Evolutionary conservation across 495 filamentous ascomycete genomes (phyloP), one percentile per base, ranked within the genome.

Genomic region (Glarea lozoyensis): DNA sequence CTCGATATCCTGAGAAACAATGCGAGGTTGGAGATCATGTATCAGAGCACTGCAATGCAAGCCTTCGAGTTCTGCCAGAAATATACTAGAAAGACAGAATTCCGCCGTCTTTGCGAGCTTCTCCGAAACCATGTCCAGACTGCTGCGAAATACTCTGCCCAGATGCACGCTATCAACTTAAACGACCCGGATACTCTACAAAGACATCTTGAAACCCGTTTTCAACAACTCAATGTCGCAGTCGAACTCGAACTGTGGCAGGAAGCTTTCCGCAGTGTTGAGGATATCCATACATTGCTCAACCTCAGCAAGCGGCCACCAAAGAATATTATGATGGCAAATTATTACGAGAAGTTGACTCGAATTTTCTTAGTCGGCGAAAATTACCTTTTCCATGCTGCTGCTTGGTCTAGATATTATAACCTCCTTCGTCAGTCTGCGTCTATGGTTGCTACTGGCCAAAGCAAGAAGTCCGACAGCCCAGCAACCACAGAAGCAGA

Each of bases 321-420:
- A n/a, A 96, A 96, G 81, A 95, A 96, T 63, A 75, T 95, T 50
- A 96, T 97, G 89, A 98, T 98, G 92, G 92, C 93, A 63, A 98
- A 97, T 68, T 98, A 98, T 78, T 98, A 97, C 67, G 93, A 98
- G 73, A 95, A 96, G 67, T 76, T 98, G 39, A 94, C 92, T 27
- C 80, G 88, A 36, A 98, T 98, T 60, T 98, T 98, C 73, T 77
- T 98, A 29, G 93, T 97, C 51, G 93, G 89, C 63, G 93, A 95
- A 69, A 98, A 98, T 68, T 97, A 96, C 59, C 79, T 98, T 20
- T 98, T 98, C 82, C 92, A 98, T 59, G 92, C 92, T 50, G 92
- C 92, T 32, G 88, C 92, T 37, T 97, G 85, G 85, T 89, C 86
- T 49, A 77, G 93, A 40, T 96, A 94, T 72, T 97, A 92, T 74